Conservation (phyloP, 1,284 basidiomycete species). For the Apiotrichum porosum region DNA sequence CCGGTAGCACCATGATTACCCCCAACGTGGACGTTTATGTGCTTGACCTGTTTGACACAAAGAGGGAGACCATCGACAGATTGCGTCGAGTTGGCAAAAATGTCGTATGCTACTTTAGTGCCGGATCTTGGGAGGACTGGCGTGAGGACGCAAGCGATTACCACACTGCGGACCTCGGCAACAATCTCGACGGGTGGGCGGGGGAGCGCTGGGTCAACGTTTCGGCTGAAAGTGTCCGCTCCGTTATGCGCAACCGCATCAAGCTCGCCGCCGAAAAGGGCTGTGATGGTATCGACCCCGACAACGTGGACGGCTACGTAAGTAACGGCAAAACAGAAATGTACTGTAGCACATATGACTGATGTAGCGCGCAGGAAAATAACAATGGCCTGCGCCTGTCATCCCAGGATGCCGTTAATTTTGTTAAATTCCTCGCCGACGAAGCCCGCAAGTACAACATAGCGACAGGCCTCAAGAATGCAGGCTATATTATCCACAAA, state of each 20-base stretch:
- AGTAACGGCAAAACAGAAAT: constrained; percentile 14
- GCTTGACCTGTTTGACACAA: constrained; percentile 9
- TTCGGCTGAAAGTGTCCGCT: neutral
- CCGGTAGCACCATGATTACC: neutral
- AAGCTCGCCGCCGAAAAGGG: constrained; percentile 31
- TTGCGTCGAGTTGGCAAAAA: constrained; percentile 31
- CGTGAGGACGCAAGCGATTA: constrained; percentile 1
- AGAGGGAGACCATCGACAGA: neutral
- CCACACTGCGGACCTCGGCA: constrained; percentile 2
- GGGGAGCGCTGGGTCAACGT: constrained; percentile 11
- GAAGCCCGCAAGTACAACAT: constrained; percentile 20
- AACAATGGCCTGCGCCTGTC: constrained; percentile 9
- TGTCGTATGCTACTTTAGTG: constrained; percentile 46
- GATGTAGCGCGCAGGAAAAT: constrained; percentile 1
- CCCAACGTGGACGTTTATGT: constrained; percentile 7
- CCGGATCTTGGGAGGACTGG: constrained; percentile 36
- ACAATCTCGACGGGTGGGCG: constrained; percentile 1
- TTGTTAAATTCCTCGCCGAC: constrained; percentile 31
- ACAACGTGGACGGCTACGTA: constrained; percentile 39
- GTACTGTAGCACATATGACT: neutral
- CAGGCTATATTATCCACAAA: constrained; percentile 12
- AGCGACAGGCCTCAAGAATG: constrained; percentile 36
- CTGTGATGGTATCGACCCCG: constrained; percentile 46
- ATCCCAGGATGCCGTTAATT: constrained; percentile 30
- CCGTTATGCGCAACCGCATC: constrained; percentile 19